These are phyloP conservation scores for Coprinopsis strossmayeri DNA, from an alignment of 768 basidiomycete species.

Conservation along the genomic window DNA sequence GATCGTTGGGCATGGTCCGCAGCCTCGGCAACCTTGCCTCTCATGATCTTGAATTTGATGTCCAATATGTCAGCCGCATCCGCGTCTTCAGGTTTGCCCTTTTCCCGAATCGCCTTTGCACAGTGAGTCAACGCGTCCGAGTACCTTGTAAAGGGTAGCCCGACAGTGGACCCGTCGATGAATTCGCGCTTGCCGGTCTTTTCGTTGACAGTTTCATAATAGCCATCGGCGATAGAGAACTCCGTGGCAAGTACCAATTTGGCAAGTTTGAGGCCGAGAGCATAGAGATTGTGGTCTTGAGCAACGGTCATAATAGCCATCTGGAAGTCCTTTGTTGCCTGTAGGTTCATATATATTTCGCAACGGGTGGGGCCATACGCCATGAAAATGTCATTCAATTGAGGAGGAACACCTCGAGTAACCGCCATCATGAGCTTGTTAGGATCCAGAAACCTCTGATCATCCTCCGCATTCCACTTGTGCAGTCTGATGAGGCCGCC, in stretches of 20 bases:
- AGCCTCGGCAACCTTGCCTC: slow-evolving; percentile 41
- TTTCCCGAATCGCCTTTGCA: slow-evolving; percentile 46
- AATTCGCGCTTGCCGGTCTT: slow-evolving; percentile 34
- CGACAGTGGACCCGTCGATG: slow-evolving; percentile 36
- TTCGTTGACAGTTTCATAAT: slow-evolving; percentile 39
- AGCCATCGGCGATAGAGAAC: slow-evolving; percentile 54
- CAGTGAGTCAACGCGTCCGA: slow-evolving; percentile 53
- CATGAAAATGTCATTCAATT: slow-evolving; percentile 39
- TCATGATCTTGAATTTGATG: slow-evolving; percentile 52
- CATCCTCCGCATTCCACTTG: slow-evolving; percentile 32
- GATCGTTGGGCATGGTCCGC: slow-evolving; percentile 38
- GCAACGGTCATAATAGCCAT: slow-evolving; percentile 45
- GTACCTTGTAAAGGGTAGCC: slow-evolving; percentile 57
- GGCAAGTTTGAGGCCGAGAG: slow-evolving; percentile 44
- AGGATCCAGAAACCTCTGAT: slow-evolving; percentile 44
- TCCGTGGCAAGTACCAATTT: slow-evolving; percentile 50
- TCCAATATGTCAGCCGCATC: slow-evolving; percentile 62
- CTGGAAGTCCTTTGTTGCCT: slow-evolving; percentile 37
- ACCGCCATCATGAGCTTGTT: slow-evolving; percentile 35
- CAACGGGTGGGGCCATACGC: slow-evolving; percentile 41
- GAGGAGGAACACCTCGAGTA: slow-evolving; percentile 35
- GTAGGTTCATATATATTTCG: slow-evolving; percentile 41
- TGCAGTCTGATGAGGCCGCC: slow-evolving; percentile 50
- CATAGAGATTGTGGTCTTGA: slow-evolving; percentile 41
- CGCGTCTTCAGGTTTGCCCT: slow-evolving; percentile 31